Conservation (phyloP, 2,329 filamentous ascomycete genomes). For the Leptographium radiaticola region DNA sequence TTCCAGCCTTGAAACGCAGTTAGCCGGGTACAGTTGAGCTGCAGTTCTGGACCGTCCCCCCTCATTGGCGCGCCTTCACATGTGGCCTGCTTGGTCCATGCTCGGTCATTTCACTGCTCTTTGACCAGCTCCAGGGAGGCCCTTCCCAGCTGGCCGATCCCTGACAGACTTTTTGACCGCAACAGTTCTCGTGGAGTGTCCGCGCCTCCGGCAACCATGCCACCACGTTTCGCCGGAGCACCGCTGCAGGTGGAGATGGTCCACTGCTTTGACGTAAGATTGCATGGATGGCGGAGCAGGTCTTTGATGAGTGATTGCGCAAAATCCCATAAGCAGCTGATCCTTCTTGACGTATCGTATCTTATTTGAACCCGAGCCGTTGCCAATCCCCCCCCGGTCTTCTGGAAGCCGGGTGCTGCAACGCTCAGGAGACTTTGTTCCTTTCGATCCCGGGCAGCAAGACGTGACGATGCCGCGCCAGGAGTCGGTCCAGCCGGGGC, state of each 20-base stretch:
- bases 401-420: background rate
- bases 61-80: too few species aligned
- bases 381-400: background rate
- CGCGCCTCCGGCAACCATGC: background rate
- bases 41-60: too few species aligned
- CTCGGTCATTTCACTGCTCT: too few species aligned
- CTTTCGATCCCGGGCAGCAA: background rate
- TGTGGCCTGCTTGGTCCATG: too few species aligned
- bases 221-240: background rate
- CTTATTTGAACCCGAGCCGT: background rate
- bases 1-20: too few species aligned
- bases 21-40: too few species aligned
- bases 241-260: background rate
- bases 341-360: background rate
- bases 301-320: background rate
- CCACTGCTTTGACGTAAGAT: background rate
- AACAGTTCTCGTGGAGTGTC: background rate
- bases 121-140: too few species aligned
- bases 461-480: background rate
- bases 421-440: background rate
- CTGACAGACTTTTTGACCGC: too few species aligned
- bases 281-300: background rate
- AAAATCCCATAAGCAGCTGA: background rate
- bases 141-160: too few species aligned
- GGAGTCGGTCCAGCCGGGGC: background rate